Conservation (phyloP, 371 early-diverging fungal species). For the Mucor piriformis region DNA sequence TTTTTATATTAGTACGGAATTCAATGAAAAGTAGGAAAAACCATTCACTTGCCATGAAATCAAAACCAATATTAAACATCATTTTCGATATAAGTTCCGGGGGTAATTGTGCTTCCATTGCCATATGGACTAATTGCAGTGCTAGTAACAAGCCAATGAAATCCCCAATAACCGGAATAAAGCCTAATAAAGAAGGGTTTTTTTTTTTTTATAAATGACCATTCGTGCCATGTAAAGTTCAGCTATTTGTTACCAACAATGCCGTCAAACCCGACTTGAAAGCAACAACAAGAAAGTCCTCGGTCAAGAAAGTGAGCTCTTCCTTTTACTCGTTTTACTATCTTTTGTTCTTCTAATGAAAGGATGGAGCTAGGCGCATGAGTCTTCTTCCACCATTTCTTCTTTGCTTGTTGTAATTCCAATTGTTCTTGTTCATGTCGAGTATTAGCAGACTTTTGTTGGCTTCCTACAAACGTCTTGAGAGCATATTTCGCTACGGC, state of each 20-base stretch:
- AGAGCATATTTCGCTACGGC: slow-evolving; percentile 24
- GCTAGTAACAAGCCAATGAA: slow-evolving; percentile 40
- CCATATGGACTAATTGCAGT: slow-evolving; percentile 39
- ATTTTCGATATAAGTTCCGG: slow-evolving; percentile 37
- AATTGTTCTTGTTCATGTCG: neutral
- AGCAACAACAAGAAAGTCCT: slow-evolving; percentile 49
- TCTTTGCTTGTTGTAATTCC: slow-evolving; percentile 6
- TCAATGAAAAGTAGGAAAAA: neutral
- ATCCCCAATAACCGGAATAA: slow-evolving; percentile 56
- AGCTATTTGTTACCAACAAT: slow-evolving; percentile 40
- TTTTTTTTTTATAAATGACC: neutral
- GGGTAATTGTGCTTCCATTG: slow-evolving; percentile 44
- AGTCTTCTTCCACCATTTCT: slow-evolving; percentile 39
- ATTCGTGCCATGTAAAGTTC: neutral
- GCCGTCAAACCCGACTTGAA: slow-evolving; percentile 53
- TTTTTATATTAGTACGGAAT: too few relatives aligned
- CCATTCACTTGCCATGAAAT: slow-evolving; percentile 27
- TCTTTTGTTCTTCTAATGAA: slow-evolving; percentile 27
- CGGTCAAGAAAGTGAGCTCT: slow-evolving; percentile 45
- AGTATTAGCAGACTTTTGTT: neutral
- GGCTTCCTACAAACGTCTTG: slow-evolving; percentile 6
- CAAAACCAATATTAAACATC: slow-evolving; percentile 49
- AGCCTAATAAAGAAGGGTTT: slow-evolving; percentile 29
- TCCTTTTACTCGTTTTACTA: slow-evolving; percentile 39
- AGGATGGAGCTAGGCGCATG: slow-evolving; percentile 35